Evolutionary conservation across 2,329 filamentous ascomycete genomes (phyloP), one percentile per base, ranked within the genome.

Genomic region (Penicillium crustosum): DNA sequence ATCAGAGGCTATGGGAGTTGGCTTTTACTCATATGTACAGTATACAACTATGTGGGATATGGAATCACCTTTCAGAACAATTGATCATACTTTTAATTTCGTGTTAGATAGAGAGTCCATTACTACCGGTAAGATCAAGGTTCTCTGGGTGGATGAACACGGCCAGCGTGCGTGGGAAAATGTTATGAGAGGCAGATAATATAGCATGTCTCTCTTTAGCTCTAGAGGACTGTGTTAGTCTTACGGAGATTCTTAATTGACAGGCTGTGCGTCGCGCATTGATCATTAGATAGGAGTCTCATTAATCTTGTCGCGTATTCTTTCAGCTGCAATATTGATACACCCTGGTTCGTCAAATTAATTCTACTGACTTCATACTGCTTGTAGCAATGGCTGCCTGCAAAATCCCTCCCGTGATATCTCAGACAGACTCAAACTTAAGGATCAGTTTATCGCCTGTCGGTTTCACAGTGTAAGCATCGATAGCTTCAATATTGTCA

Each of bases 381-480:
- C 17, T 13, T 15, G 12, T 29, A 50, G 35, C 12, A 29, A 38
- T 10, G 6, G 21, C 17, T 39, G 21, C 47, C 5, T 21, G 15
- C 41, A 31, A 31, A 2, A 5, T 39, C 7, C 4, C 7, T 42
- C 15, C 3, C 12, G 2, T 4, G 12, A 13, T 2, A 13, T 52
- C 19, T 27, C 55, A 71, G 17, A 69, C 57, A 25, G 55, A 54
- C 57, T 81, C 76, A 60, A 88, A 87, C 27, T 77, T 79, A 49
- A 90, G 68, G 23, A 85, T 76, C n/a, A 89, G 69, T 63, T 80
- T 81, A 60, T 87, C 83, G 13, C 82, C 79, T 27, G 68, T 75
- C 1, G 87, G 87, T 21, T 83, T 81, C 0, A 82, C 81, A 0
- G 85, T 86, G 65, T 89, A 89, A 3, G 82, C 83, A 73, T 89